Percentiles rank a stretch among this genome's conserved stretches.
phyloP scores from a whole-genome alignment of 768 basidiomycete species.

The Brasilioporus rufonigricans region DNA sequence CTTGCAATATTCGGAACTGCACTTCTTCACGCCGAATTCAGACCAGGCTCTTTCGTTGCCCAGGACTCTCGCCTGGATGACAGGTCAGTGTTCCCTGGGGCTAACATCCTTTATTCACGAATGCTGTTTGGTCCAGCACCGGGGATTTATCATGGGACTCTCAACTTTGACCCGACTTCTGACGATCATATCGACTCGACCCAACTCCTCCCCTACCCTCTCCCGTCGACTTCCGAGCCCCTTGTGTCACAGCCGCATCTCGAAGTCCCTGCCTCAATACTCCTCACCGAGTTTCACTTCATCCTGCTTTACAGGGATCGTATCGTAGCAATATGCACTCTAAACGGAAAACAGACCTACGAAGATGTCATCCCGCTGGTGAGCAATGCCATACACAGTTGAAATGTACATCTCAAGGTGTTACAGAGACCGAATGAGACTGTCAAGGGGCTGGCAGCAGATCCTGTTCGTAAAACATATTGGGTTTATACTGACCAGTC shows the following conservation, averaged over 20 bases:
- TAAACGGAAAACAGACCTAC: conserved; percentile 80
- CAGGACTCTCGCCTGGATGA: conserved; percentile 86
- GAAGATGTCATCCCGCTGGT: conserved; percentile 84
- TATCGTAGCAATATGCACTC: conserved; percentile 70
- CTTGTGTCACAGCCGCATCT: conserved; percentile 15
- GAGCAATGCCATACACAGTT: conserved; percentile 23
- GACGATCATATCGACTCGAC: conserved; percentile 79
- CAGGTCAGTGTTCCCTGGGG: conserved; percentile 48
- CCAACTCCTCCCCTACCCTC: conserved; percentile 77
- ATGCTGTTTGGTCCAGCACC: conserved; percentile 48
- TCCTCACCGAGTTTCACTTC: conserved; percentile 91
- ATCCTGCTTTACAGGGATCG: conserved; percentile 79
- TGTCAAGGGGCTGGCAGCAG: conserved; percentile 73
- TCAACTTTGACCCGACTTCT: conserved; percentile 65
- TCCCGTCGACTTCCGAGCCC: conserved; percentile 30
- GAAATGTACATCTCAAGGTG: conserved; percentile 3
- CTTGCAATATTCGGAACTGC: conserved; percentile 70
- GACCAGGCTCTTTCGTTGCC: conserved; percentile 70
- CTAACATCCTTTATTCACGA: conserved; percentile 1
- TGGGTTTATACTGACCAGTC: conserved; percentile 93
- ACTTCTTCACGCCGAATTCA: conserved; percentile 71
- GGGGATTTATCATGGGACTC: conserved; percentile 82
- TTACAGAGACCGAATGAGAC: conserved; percentile 71
- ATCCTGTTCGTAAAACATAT: conserved; percentile 85
- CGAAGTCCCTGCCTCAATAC: conserved; percentile 69